Conservation (phyloP, 1,284 basidiomycete species). For the Amylostereum areolatum region DNA sequence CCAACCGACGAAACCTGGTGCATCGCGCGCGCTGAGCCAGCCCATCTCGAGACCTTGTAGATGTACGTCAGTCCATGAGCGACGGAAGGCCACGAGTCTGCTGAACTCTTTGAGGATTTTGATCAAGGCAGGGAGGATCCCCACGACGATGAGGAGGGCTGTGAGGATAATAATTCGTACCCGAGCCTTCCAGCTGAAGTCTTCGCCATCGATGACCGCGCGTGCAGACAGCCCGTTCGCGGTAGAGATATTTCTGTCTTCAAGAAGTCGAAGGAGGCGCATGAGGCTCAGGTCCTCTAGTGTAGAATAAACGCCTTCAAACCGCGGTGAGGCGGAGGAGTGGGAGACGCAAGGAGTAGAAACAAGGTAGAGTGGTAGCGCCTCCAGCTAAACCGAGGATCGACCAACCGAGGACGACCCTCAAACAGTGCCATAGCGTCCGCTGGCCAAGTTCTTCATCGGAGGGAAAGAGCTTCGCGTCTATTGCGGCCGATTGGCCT, state of each 20-base stretch:
- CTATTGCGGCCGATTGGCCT: slow-evolving; percentile 39
- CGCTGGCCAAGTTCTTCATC: slow-evolving; percentile 70
- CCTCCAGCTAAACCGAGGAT: slow-evolving; percentile 59
- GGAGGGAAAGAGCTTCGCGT: slow-evolving; percentile 57
- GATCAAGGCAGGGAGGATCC: slow-evolving; percentile 57
- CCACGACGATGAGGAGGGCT: slow-evolving; percentile 51
- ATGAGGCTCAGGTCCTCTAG: slow-evolving; percentile 72
- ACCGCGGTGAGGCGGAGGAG: slow-evolving; percentile 37
- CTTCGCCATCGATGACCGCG: slow-evolving; percentile 29
- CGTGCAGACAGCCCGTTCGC: slow-evolving; percentile 23
- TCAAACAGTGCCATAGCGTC: slow-evolving; percentile 56
- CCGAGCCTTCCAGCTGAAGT: slow-evolving; percentile 42
- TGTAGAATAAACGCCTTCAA: slow-evolving; percentile 57
- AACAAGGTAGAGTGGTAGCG: slow-evolving; percentile 67
- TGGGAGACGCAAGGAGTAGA: slow-evolving; percentile 60
- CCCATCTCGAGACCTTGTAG: slow-evolving; percentile 70
- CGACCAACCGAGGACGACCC: slow-evolving; percentile 60
- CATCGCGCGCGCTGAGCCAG: slow-evolving; percentile 56
- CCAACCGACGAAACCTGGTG: slow-evolving; percentile 62
- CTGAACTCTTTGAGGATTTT: slow-evolving; percentile 64
- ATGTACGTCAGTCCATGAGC: slow-evolving; percentile 53
- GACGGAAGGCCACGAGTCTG: slow-evolving; percentile 45
- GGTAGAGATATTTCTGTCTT: slow-evolving; percentile 35
- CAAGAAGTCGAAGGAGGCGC: slow-evolving; percentile 59
- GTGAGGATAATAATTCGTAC: slow-evolving; percentile 63